phyloP scores from a whole-genome alignment of 345 rosid species.

The Boechera retrofracta region DNA sequence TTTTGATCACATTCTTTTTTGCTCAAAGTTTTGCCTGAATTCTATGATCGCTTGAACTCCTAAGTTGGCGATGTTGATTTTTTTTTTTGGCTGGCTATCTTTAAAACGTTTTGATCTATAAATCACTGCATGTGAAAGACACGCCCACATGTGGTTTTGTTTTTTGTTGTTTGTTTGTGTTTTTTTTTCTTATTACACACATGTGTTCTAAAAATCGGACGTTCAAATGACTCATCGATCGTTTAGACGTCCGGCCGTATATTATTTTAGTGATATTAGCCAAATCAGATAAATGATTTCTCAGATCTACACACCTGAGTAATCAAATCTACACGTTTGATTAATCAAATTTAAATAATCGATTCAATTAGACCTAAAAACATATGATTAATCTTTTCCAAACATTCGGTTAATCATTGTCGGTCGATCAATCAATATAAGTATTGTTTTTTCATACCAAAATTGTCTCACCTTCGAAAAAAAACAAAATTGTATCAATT shows the following conservation, averaged over 20 bases:
- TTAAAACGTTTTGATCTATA: conserved; percentile 30
- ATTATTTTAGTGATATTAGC: not conserved
- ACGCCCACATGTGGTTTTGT: conserved; percentile 10
- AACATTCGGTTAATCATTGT: conserved; percentile 2
- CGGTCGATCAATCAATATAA: not conserved
- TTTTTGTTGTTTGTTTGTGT: not conserved
- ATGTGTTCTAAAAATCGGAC: conserved; percentile 8
- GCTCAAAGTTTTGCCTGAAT: not conserved
- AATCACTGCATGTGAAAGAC: conserved; percentile 25
- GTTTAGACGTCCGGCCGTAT: conserved; percentile 13
- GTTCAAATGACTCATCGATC: not conserved
- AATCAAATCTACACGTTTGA: conserved; percentile 20
- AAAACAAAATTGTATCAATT: not conserved
- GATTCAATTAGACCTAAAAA: not conserved
- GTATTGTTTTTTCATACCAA: not conserved
- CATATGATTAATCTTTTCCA: not conserved
- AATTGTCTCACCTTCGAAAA: not conserved
- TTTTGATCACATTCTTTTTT: no score
- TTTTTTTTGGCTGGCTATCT: conserved; percentile 6
- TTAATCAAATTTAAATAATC: not conserved
- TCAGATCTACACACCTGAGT: conserved; percentile 28
- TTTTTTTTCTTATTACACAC: not conserved
- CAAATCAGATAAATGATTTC: not conserved
- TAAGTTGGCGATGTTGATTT: not conserved
- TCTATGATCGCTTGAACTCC: conserved; percentile 26